phyloP scores from a whole-genome alignment of 345 rosid genomes.

The Sapria himalayana region DNA sequence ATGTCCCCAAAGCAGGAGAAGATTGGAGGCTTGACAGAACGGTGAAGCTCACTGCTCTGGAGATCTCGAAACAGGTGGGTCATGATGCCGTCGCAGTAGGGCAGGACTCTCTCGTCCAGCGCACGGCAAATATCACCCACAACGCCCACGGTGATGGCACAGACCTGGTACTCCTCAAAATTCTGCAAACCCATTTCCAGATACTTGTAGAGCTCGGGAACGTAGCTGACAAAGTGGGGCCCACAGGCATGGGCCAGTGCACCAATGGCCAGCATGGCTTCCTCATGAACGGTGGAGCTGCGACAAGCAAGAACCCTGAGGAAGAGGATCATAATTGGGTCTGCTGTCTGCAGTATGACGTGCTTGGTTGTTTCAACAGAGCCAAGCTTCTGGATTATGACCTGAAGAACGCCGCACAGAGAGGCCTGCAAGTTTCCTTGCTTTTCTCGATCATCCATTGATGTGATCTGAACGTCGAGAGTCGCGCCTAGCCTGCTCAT shows the following conservation, averaged over 20 bases:
- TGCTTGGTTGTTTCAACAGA: constrained; percentile 40
- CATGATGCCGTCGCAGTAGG: constrained; percentile 84
- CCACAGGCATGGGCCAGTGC: constrained; percentile 88
- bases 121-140: constrained; percentile 87
- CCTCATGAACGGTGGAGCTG: constrained; percentile 93
- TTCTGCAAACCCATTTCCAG: constrained; percentile 84
- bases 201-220: constrained; percentile 58
- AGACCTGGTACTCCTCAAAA: constrained; percentile 81
- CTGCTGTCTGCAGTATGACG: constrained; percentile 41
- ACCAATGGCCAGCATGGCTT: constrained; percentile 97
- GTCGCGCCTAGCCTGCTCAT: constrained; percentile 57
- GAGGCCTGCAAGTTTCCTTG: constrained; percentile 84
- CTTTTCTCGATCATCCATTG: constrained; percentile 74
- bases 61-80: constrained; percentile 47
- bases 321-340: constrained; percentile 68
- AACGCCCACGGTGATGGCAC: constrained; percentile 77
- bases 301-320: constrained; percentile 71
- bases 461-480: constrained; percentile 42
- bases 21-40: constrained; percentile 91
- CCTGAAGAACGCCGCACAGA: constrained; percentile 86
- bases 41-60: constrained; percentile 51
- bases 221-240: constrained; percentile 51
- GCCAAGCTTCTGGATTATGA: constrained; percentile 74
- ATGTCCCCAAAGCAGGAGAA: constrained; percentile 86
- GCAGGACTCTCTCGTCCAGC: constrained; percentile 46